Conservation (phyloP, 495 filamentous ascomycete genomes). For the Mytilinidion resinicola region DNA sequence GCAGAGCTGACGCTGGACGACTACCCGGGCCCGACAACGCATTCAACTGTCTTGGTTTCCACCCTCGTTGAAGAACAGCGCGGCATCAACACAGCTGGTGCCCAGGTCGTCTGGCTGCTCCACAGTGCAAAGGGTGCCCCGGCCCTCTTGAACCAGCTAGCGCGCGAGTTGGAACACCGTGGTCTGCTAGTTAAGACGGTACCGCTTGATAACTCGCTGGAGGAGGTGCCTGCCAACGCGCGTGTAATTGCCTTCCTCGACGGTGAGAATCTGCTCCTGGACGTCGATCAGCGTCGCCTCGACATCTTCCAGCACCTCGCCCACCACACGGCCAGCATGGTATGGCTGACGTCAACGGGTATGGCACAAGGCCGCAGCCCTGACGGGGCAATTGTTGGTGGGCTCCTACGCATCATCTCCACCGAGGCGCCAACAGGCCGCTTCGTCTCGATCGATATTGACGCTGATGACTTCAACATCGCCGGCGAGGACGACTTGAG, state of each 20-base stretch:
- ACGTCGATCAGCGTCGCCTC: slow-evolving; percentile 11
- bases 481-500: too few species aligned
- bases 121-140: neutral
- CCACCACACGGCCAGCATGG: slow-evolving; percentile 12
- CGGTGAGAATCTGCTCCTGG: slow-evolving; percentile 9
- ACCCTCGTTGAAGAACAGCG: neutral
- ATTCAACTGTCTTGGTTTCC: neutral
- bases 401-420: slow-evolving; percentile 18
- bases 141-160: neutral
- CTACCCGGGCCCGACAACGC: neutral
- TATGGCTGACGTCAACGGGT: slow-evolving; percentile 17
- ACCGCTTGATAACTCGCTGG: neutral
- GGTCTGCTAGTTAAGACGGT: neutral
- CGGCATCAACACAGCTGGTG: neutral
- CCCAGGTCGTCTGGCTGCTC: neutral
- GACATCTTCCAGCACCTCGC: slow-evolving; percentile 24
- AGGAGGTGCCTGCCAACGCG: slow-evolving; percentile 4
- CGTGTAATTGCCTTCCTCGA: slow-evolving; percentile 25
- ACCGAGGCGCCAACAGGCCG: slow-evolving; percentile 20
- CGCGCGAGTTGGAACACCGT: neutral
- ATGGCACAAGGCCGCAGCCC: slow-evolving; percentile 21
- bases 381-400: slow-evolving; percentile 16
- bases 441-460: slow-evolving; percentile 20
- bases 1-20: slow-evolving; percentile 7
- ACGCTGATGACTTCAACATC: slow-evolving; percentile 14